Evolutionary conservation across 192 early-diverging fungal genomes (phyloP), one percentile per base, ranked within the genome.

Genomic region (Backusella tuberculispora): DNA sequence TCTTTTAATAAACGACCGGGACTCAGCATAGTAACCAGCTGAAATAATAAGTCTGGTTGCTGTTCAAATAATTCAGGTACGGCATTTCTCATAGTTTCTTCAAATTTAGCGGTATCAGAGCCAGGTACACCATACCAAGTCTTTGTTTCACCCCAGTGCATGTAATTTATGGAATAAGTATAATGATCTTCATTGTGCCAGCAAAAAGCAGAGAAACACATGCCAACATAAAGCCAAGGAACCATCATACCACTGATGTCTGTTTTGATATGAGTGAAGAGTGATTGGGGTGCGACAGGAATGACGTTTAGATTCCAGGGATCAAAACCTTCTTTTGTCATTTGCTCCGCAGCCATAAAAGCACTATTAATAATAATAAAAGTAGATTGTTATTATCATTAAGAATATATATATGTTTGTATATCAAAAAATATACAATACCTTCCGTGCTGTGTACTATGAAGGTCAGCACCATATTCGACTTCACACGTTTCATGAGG

Each of bases 151-250:
- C 97, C 97, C 89, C 88, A 92, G 76, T 98, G 96, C 85, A 91
- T 90, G 84, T 99, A 99, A 83, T 99, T 99, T 86, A 97, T 92
- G 21, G 95, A 95, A 78, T 97, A 98, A 5, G 95, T 97, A 80
- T 93, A 97, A 81, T 98, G 96, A 80, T 99, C 97, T 82, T 99
- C 97, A 50, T 93, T 93, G 75, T 99, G 97, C 97, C 97, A 99
- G 80, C 96, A 98, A 79, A 99, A 99, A 6, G 96, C 94, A 40
- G 92, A 93, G 74, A 98, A 98, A 66, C 88, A 91, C 95, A 96
- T 96, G 15, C 97, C 97, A 4, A 98, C 92, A 71, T 99, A 99
- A 29, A 99, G 83, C 96, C 96, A 99, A 15, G 97, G 97, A 3
- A 95, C 88, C 92, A 95, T 98, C 93, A 99, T 97, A 7, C 97